Conservation (phyloP, 2,329 filamentous ascomycete genomes). For the Diaporthe amygdali region DNA sequence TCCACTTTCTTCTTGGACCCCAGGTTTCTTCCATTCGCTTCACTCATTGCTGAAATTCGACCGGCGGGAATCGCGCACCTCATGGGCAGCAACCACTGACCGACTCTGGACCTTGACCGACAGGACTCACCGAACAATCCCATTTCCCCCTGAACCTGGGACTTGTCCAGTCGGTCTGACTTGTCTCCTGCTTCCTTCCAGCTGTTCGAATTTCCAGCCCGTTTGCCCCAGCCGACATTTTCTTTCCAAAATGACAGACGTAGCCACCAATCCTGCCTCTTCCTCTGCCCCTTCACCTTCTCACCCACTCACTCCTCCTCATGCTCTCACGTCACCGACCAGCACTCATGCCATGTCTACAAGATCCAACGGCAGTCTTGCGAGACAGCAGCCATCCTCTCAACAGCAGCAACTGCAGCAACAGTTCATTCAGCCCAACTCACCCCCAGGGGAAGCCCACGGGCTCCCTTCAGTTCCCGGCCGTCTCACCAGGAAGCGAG, state of each 20-base stretch:
- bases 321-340: slow-evolving; percentile 19
- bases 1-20: slow-evolving; percentile 22
- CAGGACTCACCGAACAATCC: slow-evolving; percentile 13
- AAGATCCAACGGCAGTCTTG: slow-evolving; percentile 27
- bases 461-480: slow-evolving; percentile 20
- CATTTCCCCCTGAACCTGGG: slow-evolving; percentile 16
- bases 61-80: slow-evolving; percentile 15
- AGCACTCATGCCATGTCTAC: slow-evolving; percentile 28
- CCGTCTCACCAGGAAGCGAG: slow-evolving; percentile 45
- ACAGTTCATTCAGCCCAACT: not conserved
- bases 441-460: slow-evolving; percentile 1
- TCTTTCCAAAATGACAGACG: slow-evolving; percentile 27
- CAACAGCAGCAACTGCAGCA: not conserved
- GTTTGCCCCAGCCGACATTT: slow-evolving; percentile 21
- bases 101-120: slow-evolving; percentile 13
- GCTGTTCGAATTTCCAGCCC: not conserved
- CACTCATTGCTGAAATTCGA: slow-evolving; percentile 18
- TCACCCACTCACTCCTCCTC: slow-evolving; percentile 23
- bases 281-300: slow-evolving; percentile 25
- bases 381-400: slow-evolving; percentile 20
- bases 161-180: slow-evolving; percentile 13
- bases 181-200: slow-evolving; percentile 16
- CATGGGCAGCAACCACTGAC: slow-evolving; percentile 20
- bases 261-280: slow-evolving; percentile 22
- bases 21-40: slow-evolving; percentile 1